Base-by-base conservation (phyloP, 176 grass and related monocot genomes). In the Lolium multiflorum region DNA sequence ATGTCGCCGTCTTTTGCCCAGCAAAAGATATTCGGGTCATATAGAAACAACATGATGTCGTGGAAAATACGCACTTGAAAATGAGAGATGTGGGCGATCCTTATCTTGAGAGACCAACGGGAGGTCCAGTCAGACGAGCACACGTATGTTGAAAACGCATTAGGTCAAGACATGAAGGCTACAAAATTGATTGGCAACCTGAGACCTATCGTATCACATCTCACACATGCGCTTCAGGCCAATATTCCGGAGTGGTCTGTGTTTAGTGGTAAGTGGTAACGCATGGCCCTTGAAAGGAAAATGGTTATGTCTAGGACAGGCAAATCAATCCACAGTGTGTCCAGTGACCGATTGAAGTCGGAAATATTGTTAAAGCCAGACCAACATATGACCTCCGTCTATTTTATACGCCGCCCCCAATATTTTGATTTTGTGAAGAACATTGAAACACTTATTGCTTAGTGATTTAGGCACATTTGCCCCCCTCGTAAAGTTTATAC, bases 1-100 rank as follows among this genome's bases (percentile, higher is more conserved):
- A 56, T 6, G 86, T 87, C 79, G 41, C 86, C 3, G 54, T 87
- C 86, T 57, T 35, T 35, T 57, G 21, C 8, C 15, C 70, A 22
- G 43, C 47, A 26, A 76, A 80, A 31, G 58, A 57, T 12, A 25
- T 71, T 57, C 63, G 77, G 43, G 9, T 11, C 79, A 47, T 28
- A 55, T 74, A 81, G 14, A 41, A 85, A 21, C 37, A 57, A 11
- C 51, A 44, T 72, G 52, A 7, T 61, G 56, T 37, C 44, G 6
- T 31, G 31, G 66, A 9, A 37, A 62, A 79, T 47, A 47, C 52
- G 71, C 44, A n/a, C 21, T 65, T 58, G 49, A 54, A 79, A 26
- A 28, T 1, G 22, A 9, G 75, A 86, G 75, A 82, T 37, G 48
- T 16, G 15, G 54, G 60, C 60, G 6, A 77, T 76, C 61, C 86